Conservation (phyloP, 202 grass and related monocot species). For the Carex arenaria region DNA sequence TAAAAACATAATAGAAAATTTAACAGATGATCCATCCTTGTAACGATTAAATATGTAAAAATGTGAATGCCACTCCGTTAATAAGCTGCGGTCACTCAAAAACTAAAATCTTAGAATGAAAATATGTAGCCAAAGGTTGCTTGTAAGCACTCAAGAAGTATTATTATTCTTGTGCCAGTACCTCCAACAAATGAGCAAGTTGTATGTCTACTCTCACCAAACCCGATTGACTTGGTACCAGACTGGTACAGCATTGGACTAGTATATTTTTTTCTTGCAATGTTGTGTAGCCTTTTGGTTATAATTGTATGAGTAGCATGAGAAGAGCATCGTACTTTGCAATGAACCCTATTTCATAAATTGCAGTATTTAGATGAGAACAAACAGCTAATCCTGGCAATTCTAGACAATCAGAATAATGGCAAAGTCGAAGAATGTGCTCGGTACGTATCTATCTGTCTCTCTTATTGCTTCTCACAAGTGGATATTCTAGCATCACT, state of each 20-base stretch:
- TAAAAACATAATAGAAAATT: not conserved
- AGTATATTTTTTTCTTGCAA: not conserved
- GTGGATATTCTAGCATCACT: not conserved
- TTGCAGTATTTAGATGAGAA: constrained; percentile 95
- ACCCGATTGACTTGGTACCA: not conserved
- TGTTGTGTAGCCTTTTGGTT: not conserved
- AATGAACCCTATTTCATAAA: constrained; percentile 18
- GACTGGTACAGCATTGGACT: not conserved
- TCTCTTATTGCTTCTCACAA: not conserved
- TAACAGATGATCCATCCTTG: not conserved
- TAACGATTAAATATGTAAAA: not conserved
- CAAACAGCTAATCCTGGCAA: constrained; percentile 88
- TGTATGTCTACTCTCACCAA: not conserved
- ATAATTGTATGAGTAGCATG: not conserved
- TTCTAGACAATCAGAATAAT: constrained; percentile 91
- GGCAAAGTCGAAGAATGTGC: constrained; percentile 86
- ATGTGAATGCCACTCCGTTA: not conserved
- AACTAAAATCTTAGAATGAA: not conserved
- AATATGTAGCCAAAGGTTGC: not conserved
- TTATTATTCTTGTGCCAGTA: not conserved
- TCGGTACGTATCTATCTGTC: constrained; percentile 35
- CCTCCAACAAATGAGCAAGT: not conserved
- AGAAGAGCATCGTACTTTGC: not conserved
- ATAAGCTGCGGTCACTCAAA: not conserved
- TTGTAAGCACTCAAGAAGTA: not conserved